phyloP scores from a whole-genome alignment of 176 grass and related monocot species.

The Otatea glauca region DNA sequence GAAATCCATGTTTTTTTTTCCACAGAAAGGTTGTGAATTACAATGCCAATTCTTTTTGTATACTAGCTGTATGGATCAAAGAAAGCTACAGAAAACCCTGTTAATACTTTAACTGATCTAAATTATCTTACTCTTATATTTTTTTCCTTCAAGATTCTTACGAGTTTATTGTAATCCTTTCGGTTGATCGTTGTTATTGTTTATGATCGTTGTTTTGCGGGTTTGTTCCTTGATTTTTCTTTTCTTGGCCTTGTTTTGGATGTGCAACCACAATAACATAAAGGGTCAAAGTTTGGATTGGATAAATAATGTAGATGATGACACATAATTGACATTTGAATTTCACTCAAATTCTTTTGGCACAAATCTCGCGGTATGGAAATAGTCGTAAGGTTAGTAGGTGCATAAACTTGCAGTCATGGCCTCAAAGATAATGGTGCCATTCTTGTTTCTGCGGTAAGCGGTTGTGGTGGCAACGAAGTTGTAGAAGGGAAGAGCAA shows the following conservation, averaged over 20 bases:
- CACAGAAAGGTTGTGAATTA: background rate
- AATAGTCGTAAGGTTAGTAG: no score
- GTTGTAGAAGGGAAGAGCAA: no score
- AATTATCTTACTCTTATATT: background rate
- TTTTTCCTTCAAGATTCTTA: background rate
- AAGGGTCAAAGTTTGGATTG: background rate
- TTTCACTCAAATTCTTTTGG: no score
- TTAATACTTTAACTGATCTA: slow-evolving; percentile 28
- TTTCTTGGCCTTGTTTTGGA: background rate
- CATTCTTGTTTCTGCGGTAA: no score
- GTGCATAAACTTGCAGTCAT: no score
- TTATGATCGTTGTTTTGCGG: background rate
- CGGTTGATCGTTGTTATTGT: background rate
- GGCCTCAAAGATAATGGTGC: no score
- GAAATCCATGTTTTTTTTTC: slow-evolving; percentile 26
- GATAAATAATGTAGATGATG: no score
- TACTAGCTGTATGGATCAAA: slow-evolving; percentile 4
- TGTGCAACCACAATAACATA: background rate
- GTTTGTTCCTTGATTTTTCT: background rate
- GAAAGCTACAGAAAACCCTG: background rate
- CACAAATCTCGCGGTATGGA: no score
- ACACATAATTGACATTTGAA: no score
- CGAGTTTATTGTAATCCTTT: background rate
- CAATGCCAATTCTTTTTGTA: slow-evolving; percentile 23
- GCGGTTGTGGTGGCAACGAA: no score